Conservation (phyloP, 192 early-diverging fungal genomes). For the Spinellus fusiger region DNA sequence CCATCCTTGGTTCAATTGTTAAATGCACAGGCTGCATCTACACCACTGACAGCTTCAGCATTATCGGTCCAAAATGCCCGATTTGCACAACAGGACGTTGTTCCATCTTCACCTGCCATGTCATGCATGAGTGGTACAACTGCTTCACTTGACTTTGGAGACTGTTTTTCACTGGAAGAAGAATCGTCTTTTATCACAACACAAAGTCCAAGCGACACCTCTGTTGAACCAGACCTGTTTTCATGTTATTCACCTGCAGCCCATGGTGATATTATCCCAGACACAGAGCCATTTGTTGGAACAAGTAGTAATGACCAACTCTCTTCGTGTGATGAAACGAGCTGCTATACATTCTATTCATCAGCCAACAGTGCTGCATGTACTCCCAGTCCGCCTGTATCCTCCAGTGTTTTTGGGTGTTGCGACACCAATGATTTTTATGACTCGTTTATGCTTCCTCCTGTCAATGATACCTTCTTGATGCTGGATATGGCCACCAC, state of each 20-base stretch:
- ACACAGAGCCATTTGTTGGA: neutral
- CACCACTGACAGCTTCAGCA: conserved; percentile 15
- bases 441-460: conserved; percentile 22
- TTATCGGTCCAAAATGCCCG: conserved; percentile 19
- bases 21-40: neutral
- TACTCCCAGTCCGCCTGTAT: conserved; percentile 16
- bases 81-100: conserved; percentile 1
- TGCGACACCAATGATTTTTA: conserved; percentile 11
- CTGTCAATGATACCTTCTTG: conserved; percentile 16
- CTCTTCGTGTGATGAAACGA: conserved; percentile 14
- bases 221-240: neutral
- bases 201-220: neutral
- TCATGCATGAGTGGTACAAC: conserved; percentile 18
- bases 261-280: too few species aligned
- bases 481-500: neutral
- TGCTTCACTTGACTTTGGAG: conserved; percentile 18
- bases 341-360: conserved; percentile 3
- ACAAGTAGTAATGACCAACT: neutral
- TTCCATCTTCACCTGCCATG: neutral
- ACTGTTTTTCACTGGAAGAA: conserved; percentile 14
- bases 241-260: neutral
- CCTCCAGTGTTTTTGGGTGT: conserved; percentile 3
- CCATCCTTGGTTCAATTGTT: neutral
- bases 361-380: conserved; percentile 7
- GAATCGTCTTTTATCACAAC: neutral